Evolutionary conservation across 148 eudicot species (phyloP), one percentile per base, ranked within the genome.

Genomic region (Rhododendron henanense): DNA sequence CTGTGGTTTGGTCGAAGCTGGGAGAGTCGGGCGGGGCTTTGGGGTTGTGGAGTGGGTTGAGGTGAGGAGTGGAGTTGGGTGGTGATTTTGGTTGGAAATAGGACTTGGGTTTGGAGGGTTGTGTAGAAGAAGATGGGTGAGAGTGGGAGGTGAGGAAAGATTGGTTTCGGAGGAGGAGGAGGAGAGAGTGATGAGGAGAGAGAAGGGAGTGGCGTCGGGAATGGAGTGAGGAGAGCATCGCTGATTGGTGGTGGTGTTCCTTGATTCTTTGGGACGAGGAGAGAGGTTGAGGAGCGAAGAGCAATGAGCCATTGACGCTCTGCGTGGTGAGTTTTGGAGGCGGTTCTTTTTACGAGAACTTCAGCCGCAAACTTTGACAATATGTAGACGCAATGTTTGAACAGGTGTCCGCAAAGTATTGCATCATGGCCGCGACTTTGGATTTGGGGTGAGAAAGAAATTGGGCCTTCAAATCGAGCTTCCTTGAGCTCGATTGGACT

Each of bases 1-100:
- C 94, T 13, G 95, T 86, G 48, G 90, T 39, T 4, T 88, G 86
- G 53, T 89, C 63, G 90, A 90, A 92, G 86, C 89, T 87, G n/a
- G 89, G 90, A 81, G 91, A 11, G 28, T 82, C 78, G 85, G 84
- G 44, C 69, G 77, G 28, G 84, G 48, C 18, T 53, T 63, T 51
- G 76, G 44, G 55, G n/a, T 23, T 78, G 35, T 45, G 85, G 18
- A 71, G 81, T 3, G 55, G 59, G 50, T 88, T 83, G 91, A 15
- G 84, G 83, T 63, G 88, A 81, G 79, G 47, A 45, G 25, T 80
- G 78, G 82, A 61, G 31, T 67, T 89, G 83, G 83, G 83, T 39
- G 51, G 7, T 53, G 86, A 16, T 84, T 87, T 84, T 59, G 81
- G 48, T 61, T 77, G 28, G 65, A 61, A 51, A 78, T 15, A 15